Evolutionary conservation across 2,329 filamentous ascomycete genomes (phyloP), one percentile per base, ranked within the genome.

Genomic region (Keithomyces neogunnii): DNA sequence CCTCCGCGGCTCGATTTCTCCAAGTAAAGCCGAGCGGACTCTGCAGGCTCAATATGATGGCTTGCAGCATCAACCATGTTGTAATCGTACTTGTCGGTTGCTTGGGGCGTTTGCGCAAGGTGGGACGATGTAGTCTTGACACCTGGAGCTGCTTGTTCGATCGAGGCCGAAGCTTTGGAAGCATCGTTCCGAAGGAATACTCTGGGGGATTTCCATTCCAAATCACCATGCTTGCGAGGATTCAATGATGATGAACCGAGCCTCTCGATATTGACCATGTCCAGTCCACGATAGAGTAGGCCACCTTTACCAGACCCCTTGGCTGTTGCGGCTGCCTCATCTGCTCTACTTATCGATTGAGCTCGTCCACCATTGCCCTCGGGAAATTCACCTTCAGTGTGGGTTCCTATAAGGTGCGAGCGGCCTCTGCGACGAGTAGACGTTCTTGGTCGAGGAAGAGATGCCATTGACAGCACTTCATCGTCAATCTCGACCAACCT

Each of bases 341-440:
- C 28, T 3, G 33, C 38, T 47, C 36, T 19, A 19, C 38, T 40
- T 30, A 36, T 28, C 30, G 31, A 45, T 42, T 50, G 50, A n/a
- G 30, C 9, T 42, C 2, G 47, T 43, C 42, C 29, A 11, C 8
- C 11, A 8, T 51, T 32, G n/a, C 36, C 48, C 32, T 36, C 57
- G 45, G 19, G 47, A 32, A 13, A 50, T 31, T 45, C 50, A 38
- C 4, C n/a, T 4, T 40, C 19, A 4, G 26, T 38, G 13, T 44
- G 36, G 10, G 10, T 33, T 9, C 32, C 50, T 45, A 51, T 53
- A 8, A 51, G 31, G 33, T 53, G 39, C 19, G 48, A 38, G 45
- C 59, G 59, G 45, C 60, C 58, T 8, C 58, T 61, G 4, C 64
- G 65, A 46, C 66, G 65, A 28, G 62, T 51, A 13, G 59, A 57